phyloP scores from a whole-genome alignment of 805 yeast species.

The Naumovozyma castellii region DNA sequence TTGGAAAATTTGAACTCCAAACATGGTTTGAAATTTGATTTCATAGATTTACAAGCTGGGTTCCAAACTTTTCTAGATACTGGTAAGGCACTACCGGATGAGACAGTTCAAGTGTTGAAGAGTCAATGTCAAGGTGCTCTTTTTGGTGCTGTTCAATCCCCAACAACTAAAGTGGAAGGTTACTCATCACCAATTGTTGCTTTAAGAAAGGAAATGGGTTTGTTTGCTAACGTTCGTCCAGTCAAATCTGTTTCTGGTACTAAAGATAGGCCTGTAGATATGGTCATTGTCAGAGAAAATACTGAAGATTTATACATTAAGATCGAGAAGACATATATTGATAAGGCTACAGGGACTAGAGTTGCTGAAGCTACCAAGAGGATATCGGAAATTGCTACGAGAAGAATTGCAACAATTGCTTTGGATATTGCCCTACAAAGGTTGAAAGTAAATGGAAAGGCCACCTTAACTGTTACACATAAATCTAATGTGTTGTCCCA shows the following conservation, averaged over 20 bases:
- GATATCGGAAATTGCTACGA: conserved; percentile 80
- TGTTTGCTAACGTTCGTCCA: conserved; percentile 95
- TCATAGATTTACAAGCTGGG: conserved; percentile 86
- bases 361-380: conserved; percentile 98
- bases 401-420: conserved; percentile 82
- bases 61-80: conserved; percentile 87
- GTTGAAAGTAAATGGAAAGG: conserved; percentile 56
- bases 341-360: conserved; percentile 69
- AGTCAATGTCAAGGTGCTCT: conserved; percentile 91
- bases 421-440: conserved; percentile 88
- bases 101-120: conserved; percentile 70
- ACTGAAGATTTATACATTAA: conserved; percentile 91
- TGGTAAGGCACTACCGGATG: conserved; percentile 94
- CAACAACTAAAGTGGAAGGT: conserved; percentile 87
- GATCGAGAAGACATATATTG: conserved; percentile 66
- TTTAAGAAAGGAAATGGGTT: conserved; percentile 87
- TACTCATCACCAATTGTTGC: conserved; percentile 98
- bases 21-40: conserved; percentile 72
- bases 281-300: conserved; percentile 97
- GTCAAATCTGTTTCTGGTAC: conserved; percentile 85
- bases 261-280: conserved; percentile 77
- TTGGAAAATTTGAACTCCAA: conserved; percentile 73
- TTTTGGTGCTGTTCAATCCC: conserved; percentile 96
- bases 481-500: conserved; percentile 90
- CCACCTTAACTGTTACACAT: conserved; percentile 79